Percentiles rank a stretch among this genome's conserved stretches.
Conservation (phyloP, 805 yeast species). For the Candida broadrunensis region DNA sequence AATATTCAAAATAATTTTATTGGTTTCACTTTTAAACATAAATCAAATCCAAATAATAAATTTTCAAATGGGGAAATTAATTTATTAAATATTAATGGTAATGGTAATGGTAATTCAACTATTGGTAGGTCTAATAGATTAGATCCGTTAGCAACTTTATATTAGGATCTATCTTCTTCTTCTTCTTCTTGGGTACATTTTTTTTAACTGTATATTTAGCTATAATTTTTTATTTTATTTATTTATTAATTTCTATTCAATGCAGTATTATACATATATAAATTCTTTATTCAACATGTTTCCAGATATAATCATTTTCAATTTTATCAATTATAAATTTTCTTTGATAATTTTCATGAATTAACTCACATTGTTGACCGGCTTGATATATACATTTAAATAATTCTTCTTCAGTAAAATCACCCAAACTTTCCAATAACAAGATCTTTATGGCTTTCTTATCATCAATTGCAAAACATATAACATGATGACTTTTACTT, state of each 20-base stretch:
- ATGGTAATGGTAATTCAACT: neutral
- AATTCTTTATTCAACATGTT: too few species aligned
- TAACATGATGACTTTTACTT: constrained; percentile 61
- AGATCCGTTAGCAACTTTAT: constrained; percentile 44
- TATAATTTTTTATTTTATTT: too few species aligned
- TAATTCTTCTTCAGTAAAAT: constrained; percentile 56
- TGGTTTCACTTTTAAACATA: constrained; percentile 95
- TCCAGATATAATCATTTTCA: constrained; percentile 60
- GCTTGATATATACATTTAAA: constrained; percentile 52
- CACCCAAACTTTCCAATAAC: constrained; percentile 71
- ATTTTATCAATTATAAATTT: constrained; percentile 46
- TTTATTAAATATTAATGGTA: constrained; percentile 23
- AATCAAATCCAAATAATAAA: constrained; percentile 53
- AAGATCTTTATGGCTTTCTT: constrained; percentile 54
- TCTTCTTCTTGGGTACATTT: neutral
- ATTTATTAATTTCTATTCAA: too few species aligned
- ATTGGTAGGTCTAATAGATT: constrained; percentile 18
- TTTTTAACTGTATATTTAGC: too few species aligned
- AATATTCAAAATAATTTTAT: constrained; percentile 54
- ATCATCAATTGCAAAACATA: constrained; percentile 56
- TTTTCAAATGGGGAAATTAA: constrained; percentile 37
- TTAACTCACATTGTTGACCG: constrained; percentile 41
- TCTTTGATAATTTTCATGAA: constrained; percentile 42
- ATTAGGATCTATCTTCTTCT: too few species aligned
- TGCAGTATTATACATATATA: too few species aligned